Conservation (phyloP, 768 basidiomycete species). For the Lentinula aciculospora region DNA sequence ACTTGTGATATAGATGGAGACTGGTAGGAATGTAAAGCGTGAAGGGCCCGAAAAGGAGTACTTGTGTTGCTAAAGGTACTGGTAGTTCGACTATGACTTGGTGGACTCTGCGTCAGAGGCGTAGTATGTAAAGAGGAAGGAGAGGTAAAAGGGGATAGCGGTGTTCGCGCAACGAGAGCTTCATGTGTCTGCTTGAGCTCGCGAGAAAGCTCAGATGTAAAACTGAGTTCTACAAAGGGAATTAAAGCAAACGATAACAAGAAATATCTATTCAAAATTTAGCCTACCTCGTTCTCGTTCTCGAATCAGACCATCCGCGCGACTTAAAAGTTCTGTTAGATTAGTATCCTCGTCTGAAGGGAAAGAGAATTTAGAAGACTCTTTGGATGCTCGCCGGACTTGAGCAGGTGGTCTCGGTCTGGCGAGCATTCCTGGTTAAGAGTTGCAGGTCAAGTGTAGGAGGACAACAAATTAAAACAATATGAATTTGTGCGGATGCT, state of each 20-base stretch:
- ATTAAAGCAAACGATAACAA: conserved; percentile 24
- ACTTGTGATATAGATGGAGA: too few species aligned
- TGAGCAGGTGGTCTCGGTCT: conserved; percentile 72
- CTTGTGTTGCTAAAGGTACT: background rate
- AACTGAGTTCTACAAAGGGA: conserved; percentile 65
- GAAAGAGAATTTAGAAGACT: conserved; percentile 52
- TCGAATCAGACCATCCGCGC: conserved; percentile 72
- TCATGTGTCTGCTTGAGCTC: conserved; percentile 53
- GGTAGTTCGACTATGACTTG: conserved; percentile 10
- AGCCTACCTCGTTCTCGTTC: conserved; percentile 68
- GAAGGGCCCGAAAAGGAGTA: conserved; percentile 13
- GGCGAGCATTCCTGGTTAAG: too few species aligned
- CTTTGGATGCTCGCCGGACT: conserved; percentile 48
- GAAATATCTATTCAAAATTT: background rate
- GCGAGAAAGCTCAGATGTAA: conserved; percentile 62
- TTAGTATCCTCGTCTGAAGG: conserved; percentile 29
- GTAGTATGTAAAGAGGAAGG: conserved; percentile 22
- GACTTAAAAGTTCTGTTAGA: conserved; percentile 59
- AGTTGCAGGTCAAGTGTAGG: too few species aligned
- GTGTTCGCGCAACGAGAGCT: conserved; percentile 61
- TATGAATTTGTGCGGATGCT: too few species aligned
- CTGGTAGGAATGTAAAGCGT: conserved; percentile 17
- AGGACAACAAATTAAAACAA: too few species aligned
- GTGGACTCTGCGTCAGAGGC: conserved; percentile 18
- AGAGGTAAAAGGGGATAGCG: conserved; percentile 34